Percentiles rank a stretch among this genome's conserved stretches.
These are phyloP conservation scores for Phtheirospermum japonicum DNA, from an alignment of 257 asterid genomes.

Conservation along the genomic window DNA sequence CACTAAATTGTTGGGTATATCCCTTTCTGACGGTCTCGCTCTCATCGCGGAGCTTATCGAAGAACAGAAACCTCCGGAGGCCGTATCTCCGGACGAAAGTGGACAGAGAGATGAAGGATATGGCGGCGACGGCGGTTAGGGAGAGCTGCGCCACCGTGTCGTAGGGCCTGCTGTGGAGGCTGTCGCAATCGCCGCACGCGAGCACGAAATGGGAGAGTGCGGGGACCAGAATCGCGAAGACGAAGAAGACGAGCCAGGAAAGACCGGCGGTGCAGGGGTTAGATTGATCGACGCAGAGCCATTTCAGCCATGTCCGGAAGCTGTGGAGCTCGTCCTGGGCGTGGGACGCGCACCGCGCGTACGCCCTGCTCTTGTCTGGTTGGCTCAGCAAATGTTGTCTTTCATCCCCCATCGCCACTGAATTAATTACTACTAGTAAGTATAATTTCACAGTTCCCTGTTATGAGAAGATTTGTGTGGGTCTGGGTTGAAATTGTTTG, in stretches of 20 bases:
- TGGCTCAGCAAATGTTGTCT: background rate
- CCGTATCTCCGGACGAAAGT: slow-evolving; percentile 58
- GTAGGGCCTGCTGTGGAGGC: slow-evolving; percentile 68
- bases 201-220: slow-evolving; percentile 70
- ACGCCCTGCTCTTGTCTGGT: slow-evolving; percentile 25
- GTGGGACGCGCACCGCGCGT: slow-evolving; percentile 53
- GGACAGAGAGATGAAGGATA: slow-evolving; percentile 76
- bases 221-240: slow-evolving; percentile 58
- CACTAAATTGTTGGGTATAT: slow-evolving; percentile 67
- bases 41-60: slow-evolving; percentile 78
- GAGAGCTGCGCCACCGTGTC: slow-evolving; percentile 82
- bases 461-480: slow-evolving; percentile 18
- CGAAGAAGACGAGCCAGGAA: slow-evolving; percentile 68
- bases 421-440: no score
- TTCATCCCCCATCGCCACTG: slow-evolving; percentile 47
- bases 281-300: slow-evolving; percentile 95
- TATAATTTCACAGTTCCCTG: no score
- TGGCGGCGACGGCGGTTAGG: slow-evolving; percentile 62
- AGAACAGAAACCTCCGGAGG: slow-evolving; percentile 71
- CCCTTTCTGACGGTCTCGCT: slow-evolving; percentile 83
- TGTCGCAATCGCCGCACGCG: slow-evolving; percentile 69
- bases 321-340: slow-evolving; percentile 69
- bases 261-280: slow-evolving; percentile 48
- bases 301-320: slow-evolving; percentile 76
- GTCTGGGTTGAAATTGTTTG: slow-evolving; percentile 19